These are phyloP conservation scores for Triticum turgidum DNA, from an alignment of 176 grass and related monocot genomes.

Conservation along the genomic window DNA sequence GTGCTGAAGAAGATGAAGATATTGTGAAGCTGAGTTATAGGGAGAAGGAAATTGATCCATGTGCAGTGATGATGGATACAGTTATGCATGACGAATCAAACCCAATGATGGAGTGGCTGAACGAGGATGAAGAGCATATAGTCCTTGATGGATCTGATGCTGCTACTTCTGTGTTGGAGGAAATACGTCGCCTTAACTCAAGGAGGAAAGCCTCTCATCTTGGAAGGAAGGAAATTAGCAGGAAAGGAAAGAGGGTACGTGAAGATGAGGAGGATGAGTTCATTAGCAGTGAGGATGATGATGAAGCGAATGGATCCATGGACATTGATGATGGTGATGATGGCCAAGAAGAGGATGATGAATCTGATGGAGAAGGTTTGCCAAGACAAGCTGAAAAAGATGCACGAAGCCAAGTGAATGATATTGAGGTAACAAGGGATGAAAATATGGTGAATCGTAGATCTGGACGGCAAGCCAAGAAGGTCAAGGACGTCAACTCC, in stretches of 20 bases:
- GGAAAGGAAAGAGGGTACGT: not conserved
- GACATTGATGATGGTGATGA: not conserved
- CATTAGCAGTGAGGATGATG: not conserved
- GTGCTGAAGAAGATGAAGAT: not conserved
- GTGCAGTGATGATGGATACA: not conserved
- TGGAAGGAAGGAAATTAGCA: not conserved
- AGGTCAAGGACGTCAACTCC: too few species aligned
- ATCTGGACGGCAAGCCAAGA: too few species aligned
- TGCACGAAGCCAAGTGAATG: too few species aligned
- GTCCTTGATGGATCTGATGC: not conserved
- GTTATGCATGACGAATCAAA: not conserved
- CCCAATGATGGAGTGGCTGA: not conserved
- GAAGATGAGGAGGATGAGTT: not conserved
- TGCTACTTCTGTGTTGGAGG: not conserved
- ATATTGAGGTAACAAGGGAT: too few species aligned
- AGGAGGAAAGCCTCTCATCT: not conserved
- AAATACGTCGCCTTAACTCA: not conserved
- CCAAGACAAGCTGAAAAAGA: too few species aligned
- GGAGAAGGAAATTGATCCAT: not conserved
- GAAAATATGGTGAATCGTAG: too few species aligned
- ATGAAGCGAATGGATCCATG: not conserved
- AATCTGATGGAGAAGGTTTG: too few species aligned
- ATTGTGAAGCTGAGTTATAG: not conserved
- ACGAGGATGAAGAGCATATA: not conserved
- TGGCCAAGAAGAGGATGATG: too few species aligned